Percentiles rank a stretch among this genome's conserved stretches.
These are phyloP conservation scores for Suillus tomentosus DNA, from an alignment of 768 basidiomycete species.

Conservation along the genomic window DNA sequence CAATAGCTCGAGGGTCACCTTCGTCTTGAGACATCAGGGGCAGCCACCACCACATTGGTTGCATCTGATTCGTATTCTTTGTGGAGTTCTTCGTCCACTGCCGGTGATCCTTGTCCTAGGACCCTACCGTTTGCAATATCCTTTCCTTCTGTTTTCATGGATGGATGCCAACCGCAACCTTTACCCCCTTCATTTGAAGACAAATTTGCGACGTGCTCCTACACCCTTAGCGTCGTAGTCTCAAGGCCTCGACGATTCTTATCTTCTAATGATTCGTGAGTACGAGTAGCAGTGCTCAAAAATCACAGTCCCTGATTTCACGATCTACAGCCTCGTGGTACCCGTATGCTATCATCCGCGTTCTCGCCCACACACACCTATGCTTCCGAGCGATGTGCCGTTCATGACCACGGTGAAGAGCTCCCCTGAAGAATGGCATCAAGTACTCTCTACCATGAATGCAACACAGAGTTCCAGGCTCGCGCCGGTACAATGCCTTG, in stretches of 20 bases:
- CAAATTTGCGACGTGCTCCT: slow-evolving; percentile 34
- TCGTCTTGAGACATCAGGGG: slow-evolving; percentile 18
- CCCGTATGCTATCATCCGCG: slow-evolving; percentile 56
- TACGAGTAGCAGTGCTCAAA: slow-evolving; percentile 9
- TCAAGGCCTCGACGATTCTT: slow-evolving; percentile 41
- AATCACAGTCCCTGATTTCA: slow-evolving; percentile 2
- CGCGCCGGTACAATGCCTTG: slow-evolving; percentile 52
- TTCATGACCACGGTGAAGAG: slow-evolving; percentile 63
- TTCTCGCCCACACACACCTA: slow-evolving; percentile 56
- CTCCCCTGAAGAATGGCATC: slow-evolving; percentile 66
- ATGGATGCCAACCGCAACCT: slow-evolving; percentile 33
- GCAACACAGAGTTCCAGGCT: slow-evolving; percentile 36
- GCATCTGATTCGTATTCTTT: slow-evolving; percentile 20
- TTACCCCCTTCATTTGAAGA: slow-evolving; percentile 53
- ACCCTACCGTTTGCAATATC: slow-evolving; percentile 43
- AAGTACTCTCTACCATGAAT: slow-evolving; percentile 48
- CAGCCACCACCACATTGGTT: slow-evolving; percentile 19
- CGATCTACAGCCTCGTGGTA: slow-evolving; percentile 43
- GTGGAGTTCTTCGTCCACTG: slow-evolving; percentile 20
- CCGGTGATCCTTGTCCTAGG: slow-evolving; percentile 30
- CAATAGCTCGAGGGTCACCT: slow-evolving; percentile 29
- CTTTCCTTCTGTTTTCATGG: slow-evolving; percentile 49
- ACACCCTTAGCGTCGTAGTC: slow-evolving; percentile 47
- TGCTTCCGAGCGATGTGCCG: slow-evolving; percentile 42
- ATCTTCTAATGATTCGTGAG: slow-evolving; percentile 47